These are phyloP conservation scores for Zymoseptoria brevis DNA, from an alignment of 2,329 filamentous ascomycete genomes.

Conservation along the genomic window DNA sequence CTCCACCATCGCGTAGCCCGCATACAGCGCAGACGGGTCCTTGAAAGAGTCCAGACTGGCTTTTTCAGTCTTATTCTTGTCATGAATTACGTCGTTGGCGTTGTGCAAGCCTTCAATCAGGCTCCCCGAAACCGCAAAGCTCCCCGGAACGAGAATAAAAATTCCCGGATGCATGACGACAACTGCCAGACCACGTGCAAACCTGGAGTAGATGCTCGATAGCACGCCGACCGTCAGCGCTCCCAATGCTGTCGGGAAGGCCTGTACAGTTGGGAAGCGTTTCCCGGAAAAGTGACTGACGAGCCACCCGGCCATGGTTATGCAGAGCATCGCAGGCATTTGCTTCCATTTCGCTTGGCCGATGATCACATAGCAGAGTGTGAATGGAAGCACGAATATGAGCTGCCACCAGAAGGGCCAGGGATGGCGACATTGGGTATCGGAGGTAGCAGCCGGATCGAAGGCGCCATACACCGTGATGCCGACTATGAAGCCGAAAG, in stretches of 20 bases:
- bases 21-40: background rate
- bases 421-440: constrained; percentile 36
- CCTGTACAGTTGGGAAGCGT: constrained; percentile 59
- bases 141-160: background rate
- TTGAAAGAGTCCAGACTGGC: background rate
- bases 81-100: constrained; percentile 5
- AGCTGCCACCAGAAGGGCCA: constrained; percentile 53
- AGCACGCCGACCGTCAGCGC: constrained; percentile 67
- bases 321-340: constrained; percentile 64
- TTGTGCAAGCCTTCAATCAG: background rate
- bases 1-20: background rate
- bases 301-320: constrained; percentile 64
- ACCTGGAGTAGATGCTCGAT: constrained; percentile 68
- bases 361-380: constrained; percentile 60
- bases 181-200: constrained; percentile 46
- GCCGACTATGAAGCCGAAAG: constrained; percentile 45
- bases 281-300: constrained; percentile 65
- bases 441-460: constrained; percentile 38
- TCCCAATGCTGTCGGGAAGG: constrained; percentile 68
- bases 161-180: constrained; percentile 26
- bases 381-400: constrained; percentile 64
- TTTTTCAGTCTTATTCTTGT: background rate
- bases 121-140: constrained; percentile 47
- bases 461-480: constrained; percentile 42
- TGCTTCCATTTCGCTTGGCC: constrained; percentile 77